A percentile compares a stretch with the other conserved stretches of the same genome.
Evolutionary conservation across 2,329 filamentous ascomycete genomes (phyloP).

Genomic region (Tricladium varicosporioides): DNA sequence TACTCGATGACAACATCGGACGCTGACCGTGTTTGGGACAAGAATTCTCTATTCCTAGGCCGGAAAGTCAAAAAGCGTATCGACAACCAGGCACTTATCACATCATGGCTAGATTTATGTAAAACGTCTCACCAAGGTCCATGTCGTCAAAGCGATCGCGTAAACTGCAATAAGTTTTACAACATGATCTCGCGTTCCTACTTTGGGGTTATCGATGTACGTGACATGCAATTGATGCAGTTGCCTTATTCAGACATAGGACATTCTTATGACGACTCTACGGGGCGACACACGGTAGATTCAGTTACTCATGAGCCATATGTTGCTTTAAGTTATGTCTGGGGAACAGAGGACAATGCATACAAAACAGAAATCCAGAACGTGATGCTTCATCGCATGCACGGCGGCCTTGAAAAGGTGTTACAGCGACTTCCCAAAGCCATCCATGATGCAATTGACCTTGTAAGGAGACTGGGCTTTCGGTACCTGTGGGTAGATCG

Average conservation of each 20-base stretch:
- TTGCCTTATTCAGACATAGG: constrained; percentile 1
- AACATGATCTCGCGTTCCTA: constrained; percentile 1
- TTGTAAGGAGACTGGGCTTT: constrained; percentile 20
- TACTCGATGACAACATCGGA: neutral
- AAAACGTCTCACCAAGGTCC: neutral
- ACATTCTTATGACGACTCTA: neutral
- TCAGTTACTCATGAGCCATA: neutral
- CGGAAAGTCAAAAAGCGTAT: neutral
- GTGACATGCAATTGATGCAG: constrained; percentile 8
- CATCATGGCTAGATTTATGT: neutral
- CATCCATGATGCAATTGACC: constrained; percentile 26
- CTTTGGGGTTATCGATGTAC: constrained; percentile 14
- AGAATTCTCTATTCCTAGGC: neutral
- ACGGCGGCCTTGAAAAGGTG: constrained; percentile 1
- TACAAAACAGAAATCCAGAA: neutral
- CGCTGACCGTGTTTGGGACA: neutral
- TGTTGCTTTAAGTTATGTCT: constrained; percentile 18
- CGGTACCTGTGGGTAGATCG: constrained; percentile 33
- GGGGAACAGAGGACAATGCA: constrained; percentile 2
- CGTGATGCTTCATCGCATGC: constrained; percentile 17
- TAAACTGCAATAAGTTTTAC: neutral
- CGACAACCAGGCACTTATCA: neutral
- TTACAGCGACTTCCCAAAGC: constrained; percentile 15
- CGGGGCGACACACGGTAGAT: neutral
- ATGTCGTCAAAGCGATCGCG: neutral